Conservation (phyloP, 1,139 yeast genomes). For the Hanseniaspora sp. region DNA sequence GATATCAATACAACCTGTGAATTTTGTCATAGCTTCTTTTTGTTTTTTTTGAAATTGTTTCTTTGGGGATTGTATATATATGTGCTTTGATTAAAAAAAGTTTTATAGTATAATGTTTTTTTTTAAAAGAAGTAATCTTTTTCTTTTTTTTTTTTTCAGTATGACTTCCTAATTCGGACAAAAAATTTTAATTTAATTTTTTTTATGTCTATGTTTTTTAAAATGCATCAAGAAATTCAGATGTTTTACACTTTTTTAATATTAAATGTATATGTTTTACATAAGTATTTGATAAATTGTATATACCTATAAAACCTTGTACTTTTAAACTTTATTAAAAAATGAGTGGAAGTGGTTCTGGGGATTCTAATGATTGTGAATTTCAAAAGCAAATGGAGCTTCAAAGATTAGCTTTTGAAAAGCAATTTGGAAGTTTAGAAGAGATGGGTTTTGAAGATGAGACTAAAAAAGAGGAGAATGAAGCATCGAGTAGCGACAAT, state of each 20-base stretch:
- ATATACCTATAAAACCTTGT: background rate
- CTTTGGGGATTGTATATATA: background rate
- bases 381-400: slow-evolving; percentile 41
- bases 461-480: slow-evolving; percentile 29
- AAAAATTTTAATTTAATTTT: background rate
- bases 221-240: too few species aligned
- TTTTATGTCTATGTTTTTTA: too few species aligned
- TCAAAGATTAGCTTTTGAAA: slow-evolving; percentile 54
- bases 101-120: too few species aligned
- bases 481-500: slow-evolving; percentile 13
- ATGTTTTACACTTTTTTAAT: background rate
- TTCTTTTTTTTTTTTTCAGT: slow-evolving; percentile 4
- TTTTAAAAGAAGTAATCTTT: background rate
- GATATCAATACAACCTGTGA: slow-evolving; percentile 89
- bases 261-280: background rate
- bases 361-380: slow-evolving; percentile 29
- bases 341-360: background rate
- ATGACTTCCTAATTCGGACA: background rate
- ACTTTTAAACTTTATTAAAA: background rate
- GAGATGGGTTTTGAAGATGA: slow-evolving; percentile 50
- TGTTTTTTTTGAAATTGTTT: background rate
- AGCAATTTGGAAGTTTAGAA: slow-evolving; percentile 57
- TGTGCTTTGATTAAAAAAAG: background rate
- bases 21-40: slow-evolving; percentile 55
- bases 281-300: too few species aligned